Evolutionary conservation across 306 rosid genomes (phyloP), one percentile per base, ranked within the genome.

Genomic region (Quercus robur): DNA sequence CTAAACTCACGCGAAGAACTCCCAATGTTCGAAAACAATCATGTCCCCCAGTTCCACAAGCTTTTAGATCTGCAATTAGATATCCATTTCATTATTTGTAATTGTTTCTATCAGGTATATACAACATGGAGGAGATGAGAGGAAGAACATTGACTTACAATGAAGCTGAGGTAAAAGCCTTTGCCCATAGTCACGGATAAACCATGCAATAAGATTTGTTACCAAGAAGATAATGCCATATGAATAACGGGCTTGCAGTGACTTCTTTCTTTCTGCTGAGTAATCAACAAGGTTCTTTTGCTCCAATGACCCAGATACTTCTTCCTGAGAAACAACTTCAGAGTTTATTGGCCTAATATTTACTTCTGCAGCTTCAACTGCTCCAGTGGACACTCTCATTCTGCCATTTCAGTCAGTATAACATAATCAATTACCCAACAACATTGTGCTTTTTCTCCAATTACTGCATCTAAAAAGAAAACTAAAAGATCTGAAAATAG

Each of bases 141-240:
- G 46, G 71, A 5, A 78, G 74, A 75, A 49, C 17, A 69, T 28
- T 57, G 35, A 75, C 93, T 80, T 88, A 92, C 97, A 88, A 19
- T 79, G 92, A 66, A 87, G 75, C 81, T 90, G 85, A 78, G 90
- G 91, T 21, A 84, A 33, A 75, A 85, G 18, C 63, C 76, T 62
- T 84, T 90, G 97, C n/a, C 91, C 97, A 79, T 94, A 94, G 80
- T 94, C 98, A 61, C 98, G 91, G 79, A 92, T 81, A 87, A 94
- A 87, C 97, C 97, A 94, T 61, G 98, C 94, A 55, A 86, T 85
- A 30, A 90, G 91, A 80, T 92, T 94, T 77, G 84, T 82, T 9
- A 89, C 66, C 33, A 94, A 82, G 90, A 94, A 94, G 77, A 92
- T 73, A 67, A 80, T 49, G 76, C 94, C 90, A 62, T 85, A 94